Conservation (phyloP, 345 rosid genomes). For the Syzygium oleosum region DNA sequence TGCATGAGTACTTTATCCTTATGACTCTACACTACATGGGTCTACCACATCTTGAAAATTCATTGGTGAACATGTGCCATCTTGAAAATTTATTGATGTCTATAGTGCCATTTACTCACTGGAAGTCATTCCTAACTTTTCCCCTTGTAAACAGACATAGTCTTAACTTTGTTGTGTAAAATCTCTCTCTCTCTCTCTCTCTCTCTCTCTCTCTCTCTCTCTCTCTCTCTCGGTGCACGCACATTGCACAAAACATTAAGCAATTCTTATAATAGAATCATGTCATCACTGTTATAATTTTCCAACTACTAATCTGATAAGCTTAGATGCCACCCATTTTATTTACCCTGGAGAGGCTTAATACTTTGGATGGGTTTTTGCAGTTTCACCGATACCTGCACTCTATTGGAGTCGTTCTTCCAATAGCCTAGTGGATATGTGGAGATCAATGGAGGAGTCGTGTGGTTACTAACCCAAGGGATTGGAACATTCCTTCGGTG, state of each 20-base stretch:
- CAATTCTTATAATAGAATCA: not conserved
- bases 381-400: slow-evolving; percentile 5
- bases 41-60: not conserved
- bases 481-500: not conserved
- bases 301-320: not conserved
- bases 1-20: not conserved
- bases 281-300: not conserved
- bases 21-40: not conserved
- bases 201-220: not conserved
- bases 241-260: not conserved
- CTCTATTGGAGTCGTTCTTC: slow-evolving; percentile 3
- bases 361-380: not conserved
- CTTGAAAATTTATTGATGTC: not conserved
- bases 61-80: not conserved
- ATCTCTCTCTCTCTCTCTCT: not conserved
- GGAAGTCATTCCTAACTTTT: not conserved
- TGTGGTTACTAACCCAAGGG: not conserved
- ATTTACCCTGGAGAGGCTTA: not conserved
- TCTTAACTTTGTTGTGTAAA: not conserved
- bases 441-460: not conserved
- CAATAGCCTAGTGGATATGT: not conserved
- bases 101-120: not conserved
- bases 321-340: not conserved
- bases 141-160: not conserved
- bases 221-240: not conserved